Base-by-base conservation (phyloP, 176 grass and related monocot species). In the Aegilops sharonensis region DNA sequence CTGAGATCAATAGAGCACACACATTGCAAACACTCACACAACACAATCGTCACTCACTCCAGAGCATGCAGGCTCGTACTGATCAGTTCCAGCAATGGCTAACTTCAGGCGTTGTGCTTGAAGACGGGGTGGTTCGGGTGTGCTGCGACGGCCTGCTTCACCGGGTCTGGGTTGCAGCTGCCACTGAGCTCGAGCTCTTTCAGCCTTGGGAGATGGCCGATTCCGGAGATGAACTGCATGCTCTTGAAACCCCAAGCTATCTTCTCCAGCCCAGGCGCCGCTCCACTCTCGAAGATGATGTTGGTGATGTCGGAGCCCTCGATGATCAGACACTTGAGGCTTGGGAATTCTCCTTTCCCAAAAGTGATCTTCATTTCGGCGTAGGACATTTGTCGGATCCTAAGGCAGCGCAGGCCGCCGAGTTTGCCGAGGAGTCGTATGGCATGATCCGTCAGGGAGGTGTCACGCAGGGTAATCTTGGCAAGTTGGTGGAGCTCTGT, bases 401-500 rank as follows among this genome's bases (percentile, higher is more conserved):
- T 57, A 54, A 82, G 65, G 12, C 64, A 82, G 18, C 6, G 20
- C 65, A 82, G 32, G 8, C 29, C 65, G 2, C 36, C 17, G 6
- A 88, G 64, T 31, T 70, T 18, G 64, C 72, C 60, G 4, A 88
- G 30, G 20, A 39, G 64, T 18, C 31, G 36, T 34, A 87, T 32
- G 56, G 6, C 77, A 77, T 83, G 34, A 18, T 47, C 52, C 30
- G 6, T 68, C 40, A 88, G 30, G 9, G 36, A 54, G 6, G 86
- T 88, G 29, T 88, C 23, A 1, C 8, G 34, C 32, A 88, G 52
- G 13, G 68, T 83, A 14, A 84, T 37, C 68, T 88, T 88, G 56
- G 9, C 59, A 20, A 88, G 69, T 14, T 52, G 18, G 17, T 84
- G 73, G n/a, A 81, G 59, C 36, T 81, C 17, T 13, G 37, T 24